Percentiles rank a stretch among this genome's conserved stretches.
These are phyloP conservation scores for Vigna radiata DNA, from an alignment of 306 rosid species.

Conservation along the genomic window DNA sequence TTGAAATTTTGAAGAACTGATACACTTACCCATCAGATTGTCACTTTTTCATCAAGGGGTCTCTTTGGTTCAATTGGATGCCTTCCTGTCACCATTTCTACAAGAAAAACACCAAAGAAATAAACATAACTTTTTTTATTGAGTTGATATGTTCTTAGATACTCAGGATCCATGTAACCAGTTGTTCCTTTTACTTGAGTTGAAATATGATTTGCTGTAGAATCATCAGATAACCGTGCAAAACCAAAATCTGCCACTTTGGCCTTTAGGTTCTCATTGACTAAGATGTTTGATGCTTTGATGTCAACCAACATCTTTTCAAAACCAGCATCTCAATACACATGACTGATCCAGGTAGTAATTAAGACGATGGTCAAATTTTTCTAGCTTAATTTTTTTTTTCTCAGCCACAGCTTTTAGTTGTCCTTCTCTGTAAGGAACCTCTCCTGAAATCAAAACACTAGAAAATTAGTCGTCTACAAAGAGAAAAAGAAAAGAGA, in stretches of 20 bases:
- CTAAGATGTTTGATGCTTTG: constrained; percentile 83
- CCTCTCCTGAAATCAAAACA: constrained; percentile 65
- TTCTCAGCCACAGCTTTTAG: too few species aligned
- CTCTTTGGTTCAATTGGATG: constrained; percentile 75
- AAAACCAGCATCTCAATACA: too few species aligned
- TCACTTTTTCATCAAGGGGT: constrained; percentile 66
- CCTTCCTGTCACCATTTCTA: constrained; percentile 88
- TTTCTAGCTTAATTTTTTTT: too few species aligned
- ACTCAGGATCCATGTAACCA: constrained; percentile 98
- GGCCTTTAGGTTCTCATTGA: constrained; percentile 87
- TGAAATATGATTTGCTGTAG: constrained; percentile 77
- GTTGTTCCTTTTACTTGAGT: constrained; percentile 97
- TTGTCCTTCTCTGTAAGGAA: constrained; percentile 98
- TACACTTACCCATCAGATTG: constrained; percentile 88
- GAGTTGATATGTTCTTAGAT: constrained; percentile 86
- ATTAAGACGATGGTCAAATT: too few species aligned
- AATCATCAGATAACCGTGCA: constrained; percentile 76
- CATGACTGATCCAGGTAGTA: too few species aligned
- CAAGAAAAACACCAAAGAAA: constrained; percentile 93
- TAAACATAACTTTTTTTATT: constrained; percentile 95
- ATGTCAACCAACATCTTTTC: too few species aligned
- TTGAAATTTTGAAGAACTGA: constrained; percentile 17
- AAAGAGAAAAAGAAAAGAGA: neutral
- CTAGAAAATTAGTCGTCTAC: neutral
- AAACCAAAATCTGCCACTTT: constrained; percentile 98